phyloP scores from a whole-genome alignment of 148 eudicot species.

The Euryodendron excelsum region DNA sequence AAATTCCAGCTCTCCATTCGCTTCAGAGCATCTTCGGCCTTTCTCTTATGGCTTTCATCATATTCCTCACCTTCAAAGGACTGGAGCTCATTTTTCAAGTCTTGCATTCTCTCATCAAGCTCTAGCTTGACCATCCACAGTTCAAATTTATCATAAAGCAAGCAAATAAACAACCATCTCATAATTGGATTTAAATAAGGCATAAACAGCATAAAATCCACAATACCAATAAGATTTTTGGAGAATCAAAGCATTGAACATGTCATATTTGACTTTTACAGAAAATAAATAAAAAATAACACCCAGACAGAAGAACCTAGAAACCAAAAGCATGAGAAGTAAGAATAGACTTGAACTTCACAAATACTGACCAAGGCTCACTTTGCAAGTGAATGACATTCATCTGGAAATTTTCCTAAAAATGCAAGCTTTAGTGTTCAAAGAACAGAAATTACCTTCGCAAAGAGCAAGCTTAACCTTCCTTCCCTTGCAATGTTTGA shows the following conservation, averaged over 20 bases:
- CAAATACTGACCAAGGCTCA: not conserved
- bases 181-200: not conserved
- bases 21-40: slow-evolving; percentile 80
- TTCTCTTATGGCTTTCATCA: slow-evolving; percentile 68
- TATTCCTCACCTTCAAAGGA: slow-evolving; percentile 73
- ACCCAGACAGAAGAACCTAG: not conserved
- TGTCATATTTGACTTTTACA: not conserved
- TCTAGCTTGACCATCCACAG: slow-evolving; percentile 42
- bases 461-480: slow-evolving; percentile 91
- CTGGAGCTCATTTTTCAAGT: slow-evolving; percentile 78
- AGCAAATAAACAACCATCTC: slow-evolving; percentile 9
- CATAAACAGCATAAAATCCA: not conserved
- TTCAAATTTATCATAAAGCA: slow-evolving; percentile 6
- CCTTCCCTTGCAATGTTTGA: slow-evolving; percentile 94
- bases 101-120: slow-evolving; percentile 95
- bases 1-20: slow-evolving; percentile 95
- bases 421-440: not conserved
- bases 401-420: not conserved
- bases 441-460: slow-evolving; percentile 58
- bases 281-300: not conserved
- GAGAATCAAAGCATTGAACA: not conserved
- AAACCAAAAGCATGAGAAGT: not conserved
- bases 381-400: not conserved
- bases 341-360: not conserved
- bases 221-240: not conserved